Evolutionary conservation across 495 filamentous ascomycete genomes (phyloP).

Genomic region (Glarea lozoyensis): DNA sequence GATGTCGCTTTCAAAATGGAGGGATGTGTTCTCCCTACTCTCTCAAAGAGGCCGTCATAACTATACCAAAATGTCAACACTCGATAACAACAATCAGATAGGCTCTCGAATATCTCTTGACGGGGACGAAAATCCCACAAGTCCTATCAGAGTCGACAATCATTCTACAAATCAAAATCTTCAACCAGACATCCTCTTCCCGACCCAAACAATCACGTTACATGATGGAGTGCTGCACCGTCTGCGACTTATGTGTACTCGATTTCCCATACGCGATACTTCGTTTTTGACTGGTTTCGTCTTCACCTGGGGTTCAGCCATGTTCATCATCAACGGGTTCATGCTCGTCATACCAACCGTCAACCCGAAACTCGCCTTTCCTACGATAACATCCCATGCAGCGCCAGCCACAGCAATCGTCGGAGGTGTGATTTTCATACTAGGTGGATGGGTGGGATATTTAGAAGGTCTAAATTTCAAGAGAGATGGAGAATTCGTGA

Average conservation of each 20-base stretch:
- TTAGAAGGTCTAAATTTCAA: constrained; percentile 9
- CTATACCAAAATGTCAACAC: no score
- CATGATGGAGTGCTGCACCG: no score
- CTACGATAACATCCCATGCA: constrained; percentile 2
- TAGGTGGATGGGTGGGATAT: constrained; percentile 5
- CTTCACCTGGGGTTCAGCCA: constrained; percentile 8
- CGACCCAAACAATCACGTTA: no score
- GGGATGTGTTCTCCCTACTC: no score
- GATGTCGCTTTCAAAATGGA: no score
- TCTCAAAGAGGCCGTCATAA: no score
- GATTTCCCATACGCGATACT: constrained; percentile 8
- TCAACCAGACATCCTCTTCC: no score
- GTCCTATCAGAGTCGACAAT: no score
- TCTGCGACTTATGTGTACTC: constrained; percentile 11
- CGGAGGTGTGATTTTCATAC: constrained; percentile 3
- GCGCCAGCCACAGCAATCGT: constrained; percentile 7
- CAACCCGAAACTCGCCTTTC: constrained; percentile 3
- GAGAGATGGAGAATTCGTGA: constrained; percentile 2
- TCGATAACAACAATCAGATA: no score
- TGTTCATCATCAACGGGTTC: constrained; percentile 9
- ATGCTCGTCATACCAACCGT: constrained; percentile 7
- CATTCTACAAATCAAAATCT: no score
- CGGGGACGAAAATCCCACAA: no score
- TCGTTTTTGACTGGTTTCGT: constrained; percentile 6
- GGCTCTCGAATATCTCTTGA: no score